phyloP scores from a whole-genome alignment of 192 early-diverging fungal genomes.

The Dimargaris xerosporica region DNA sequence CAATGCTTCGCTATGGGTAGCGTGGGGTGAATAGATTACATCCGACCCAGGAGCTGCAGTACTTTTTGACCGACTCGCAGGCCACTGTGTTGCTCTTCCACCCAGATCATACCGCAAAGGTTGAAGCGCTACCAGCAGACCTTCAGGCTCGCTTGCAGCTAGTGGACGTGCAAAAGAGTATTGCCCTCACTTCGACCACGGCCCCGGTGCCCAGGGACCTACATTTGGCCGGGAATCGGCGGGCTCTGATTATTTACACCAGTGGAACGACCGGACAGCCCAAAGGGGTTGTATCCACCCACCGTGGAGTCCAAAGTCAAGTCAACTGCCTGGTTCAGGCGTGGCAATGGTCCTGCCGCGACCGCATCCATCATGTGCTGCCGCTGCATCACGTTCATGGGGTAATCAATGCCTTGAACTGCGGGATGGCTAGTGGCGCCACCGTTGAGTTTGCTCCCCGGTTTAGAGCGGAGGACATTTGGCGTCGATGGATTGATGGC shows the following conservation, averaged over 20 bases:
- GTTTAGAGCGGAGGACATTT: conserved; percentile 47
- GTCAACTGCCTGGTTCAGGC: conserved; percentile 42
- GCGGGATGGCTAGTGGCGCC: conserved; percentile 51
- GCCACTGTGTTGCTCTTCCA: conserved; percentile 43
- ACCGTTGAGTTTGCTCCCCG: conserved; percentile 58
- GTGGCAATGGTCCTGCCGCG: conserved; percentile 50
- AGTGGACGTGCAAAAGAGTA: neutral
- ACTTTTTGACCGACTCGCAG: conserved; percentile 53
- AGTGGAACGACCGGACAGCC: conserved; percentile 56
- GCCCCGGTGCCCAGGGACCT: neutral
- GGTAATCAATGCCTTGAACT: conserved; percentile 40
- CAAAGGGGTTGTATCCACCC: conserved; percentile 75
- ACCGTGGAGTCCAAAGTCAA: conserved; percentile 46
- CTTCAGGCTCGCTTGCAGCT: neutral
- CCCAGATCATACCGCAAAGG: conserved; percentile 13
- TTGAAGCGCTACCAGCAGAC: too few relatives aligned
- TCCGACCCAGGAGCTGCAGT: conserved; percentile 58
- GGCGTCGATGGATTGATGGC: conserved; percentile 42
- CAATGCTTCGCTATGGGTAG: too few relatives aligned
- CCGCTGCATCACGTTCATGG: conserved; percentile 81
- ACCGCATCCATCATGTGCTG: conserved; percentile 61
- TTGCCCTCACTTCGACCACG: too few relatives aligned
- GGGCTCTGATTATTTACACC: conserved; percentile 66
- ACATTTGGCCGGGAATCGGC: conserved; percentile 5
- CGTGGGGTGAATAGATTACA: conserved; percentile 21